phyloP scores from a whole-genome alignment of 2,329 filamentous ascomycete genomes.

The Plenodomus lindquistii region DNA sequence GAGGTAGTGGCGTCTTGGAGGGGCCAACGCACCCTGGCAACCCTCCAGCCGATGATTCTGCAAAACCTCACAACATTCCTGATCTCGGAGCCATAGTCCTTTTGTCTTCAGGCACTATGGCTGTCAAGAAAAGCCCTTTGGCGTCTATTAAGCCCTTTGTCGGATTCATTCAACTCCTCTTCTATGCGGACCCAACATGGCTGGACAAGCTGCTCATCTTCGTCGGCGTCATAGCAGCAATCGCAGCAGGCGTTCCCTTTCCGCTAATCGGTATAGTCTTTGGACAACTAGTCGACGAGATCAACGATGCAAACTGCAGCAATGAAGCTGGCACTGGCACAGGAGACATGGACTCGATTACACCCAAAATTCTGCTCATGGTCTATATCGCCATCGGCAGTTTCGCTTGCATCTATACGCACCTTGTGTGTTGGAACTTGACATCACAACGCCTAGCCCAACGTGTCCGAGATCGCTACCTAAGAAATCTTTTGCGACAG shows the following conservation, averaged over 20 bases:
- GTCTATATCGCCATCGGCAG: conserved; percentile 67
- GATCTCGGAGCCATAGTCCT: neutral
- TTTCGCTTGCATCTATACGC: conserved; percentile 66
- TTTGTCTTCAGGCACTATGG: conserved; percentile 16
- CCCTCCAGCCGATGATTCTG: conserved; percentile 18
- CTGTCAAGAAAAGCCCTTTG: conserved; percentile 30
- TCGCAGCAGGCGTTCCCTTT: conserved; percentile 65
- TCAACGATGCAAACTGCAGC: conserved; percentile 62
- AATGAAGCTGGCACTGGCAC: conserved; percentile 25
- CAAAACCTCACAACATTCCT: conserved; percentile 20
- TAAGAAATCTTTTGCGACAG: conserved; percentile 62
- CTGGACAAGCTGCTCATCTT: conserved; percentile 41
- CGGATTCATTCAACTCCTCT: conserved; percentile 39
- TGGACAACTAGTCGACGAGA: conserved; percentile 64
- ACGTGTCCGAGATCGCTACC: conserved; percentile 64
- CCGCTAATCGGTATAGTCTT: conserved; percentile 68
- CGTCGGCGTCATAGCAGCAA: conserved; percentile 51
- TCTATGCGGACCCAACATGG: conserved; percentile 44
- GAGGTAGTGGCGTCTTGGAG: conserved; percentile 25
- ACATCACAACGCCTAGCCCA: conserved; percentile 66
- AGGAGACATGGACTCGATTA: conserved; percentile 51
- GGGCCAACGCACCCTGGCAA: conserved; percentile 22
- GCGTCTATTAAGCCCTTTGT: conserved; percentile 35
- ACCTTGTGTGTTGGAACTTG: conserved; percentile 67
- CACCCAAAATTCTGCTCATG: conserved; percentile 62